Conservation (phyloP, 345 rosid species). For the Pseudoturritis turrita region DNA sequence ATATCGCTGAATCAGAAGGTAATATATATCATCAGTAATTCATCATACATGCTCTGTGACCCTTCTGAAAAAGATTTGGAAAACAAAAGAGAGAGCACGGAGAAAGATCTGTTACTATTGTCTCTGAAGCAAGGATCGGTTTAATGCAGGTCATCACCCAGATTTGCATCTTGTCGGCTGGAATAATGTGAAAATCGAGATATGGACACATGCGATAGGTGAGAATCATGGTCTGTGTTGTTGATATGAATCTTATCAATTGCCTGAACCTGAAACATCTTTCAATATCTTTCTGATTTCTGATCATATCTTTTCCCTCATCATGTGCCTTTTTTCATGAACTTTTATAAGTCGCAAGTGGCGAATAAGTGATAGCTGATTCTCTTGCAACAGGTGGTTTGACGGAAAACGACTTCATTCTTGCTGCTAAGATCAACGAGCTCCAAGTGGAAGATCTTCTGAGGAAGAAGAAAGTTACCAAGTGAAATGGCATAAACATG, state of each 20-base stretch:
- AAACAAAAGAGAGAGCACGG: not conserved
- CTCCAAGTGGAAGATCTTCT: conserved; percentile 62
- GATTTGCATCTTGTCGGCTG: conserved; percentile 97
- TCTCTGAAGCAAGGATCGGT: not conserved
- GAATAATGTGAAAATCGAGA: conserved; percentile 87
- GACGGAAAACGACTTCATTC: conserved; percentile 92
- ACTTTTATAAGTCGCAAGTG: not conserved
- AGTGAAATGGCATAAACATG: conserved; percentile 3
- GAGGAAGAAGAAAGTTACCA: conserved; percentile 39
- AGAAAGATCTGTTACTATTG: not conserved
- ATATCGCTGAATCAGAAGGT: conserved; percentile 91
- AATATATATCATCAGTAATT: not conserved
- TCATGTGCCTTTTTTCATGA: not conserved
- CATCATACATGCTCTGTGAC: not conserved
- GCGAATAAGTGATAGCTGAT: not conserved
- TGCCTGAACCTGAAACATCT: conserved; percentile 4
- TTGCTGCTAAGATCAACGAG: conserved; percentile 74
- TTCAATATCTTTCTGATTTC: not conserved
- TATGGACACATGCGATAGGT: conserved; percentile 96
- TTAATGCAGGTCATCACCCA: conserved; percentile 88
- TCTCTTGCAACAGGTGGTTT: conserved; percentile 52
- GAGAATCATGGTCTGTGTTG: conserved; percentile 24
- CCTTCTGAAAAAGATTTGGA: not conserved
- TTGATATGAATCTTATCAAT: not conserved
- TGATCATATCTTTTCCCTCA: not conserved